Percentiles rank a stretch among this genome's conserved stretches.
These are phyloP conservation scores for Taxawa tesnikishii DNA, from an alignment of 2,329 filamentous ascomycete genomes.

Conservation along the genomic window DNA sequence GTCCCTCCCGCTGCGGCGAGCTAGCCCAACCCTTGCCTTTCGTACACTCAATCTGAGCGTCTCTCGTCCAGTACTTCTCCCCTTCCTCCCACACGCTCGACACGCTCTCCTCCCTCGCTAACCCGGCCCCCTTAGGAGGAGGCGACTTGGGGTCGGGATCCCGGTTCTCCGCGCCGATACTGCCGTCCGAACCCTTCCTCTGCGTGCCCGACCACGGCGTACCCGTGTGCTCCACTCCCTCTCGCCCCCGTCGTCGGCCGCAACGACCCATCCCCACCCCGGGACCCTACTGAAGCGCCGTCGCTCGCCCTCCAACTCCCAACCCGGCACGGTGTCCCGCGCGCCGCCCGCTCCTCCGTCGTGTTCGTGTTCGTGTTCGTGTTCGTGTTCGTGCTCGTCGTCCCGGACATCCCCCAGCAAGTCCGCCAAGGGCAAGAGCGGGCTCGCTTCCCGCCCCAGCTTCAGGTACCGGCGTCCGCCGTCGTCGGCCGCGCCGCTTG, in stretches of 20 bases:
- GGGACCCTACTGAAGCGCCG: neutral
- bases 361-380: too few species aligned
- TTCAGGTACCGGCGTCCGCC: slow-evolving; percentile 24
- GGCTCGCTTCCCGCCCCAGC: slow-evolving; percentile 27
- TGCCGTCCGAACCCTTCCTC: neutral
- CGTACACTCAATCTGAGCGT: slow-evolving; percentile 1
- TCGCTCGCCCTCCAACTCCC: slow-evolving; percentile 10
- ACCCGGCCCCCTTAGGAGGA: neutral
- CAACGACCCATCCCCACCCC: slow-evolving; percentile 8
- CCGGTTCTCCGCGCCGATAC: neutral
- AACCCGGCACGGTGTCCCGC: slow-evolving; percentile 15
- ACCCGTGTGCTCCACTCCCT: neutral
- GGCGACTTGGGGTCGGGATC: too few species aligned
- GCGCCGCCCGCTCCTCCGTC: too few species aligned
- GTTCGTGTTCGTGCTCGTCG: slow-evolving; percentile 10
- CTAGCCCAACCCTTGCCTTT: too few species aligned
- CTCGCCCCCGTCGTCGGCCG: slow-evolving; percentile 9
- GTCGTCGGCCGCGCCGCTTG: slow-evolving; percentile 11
- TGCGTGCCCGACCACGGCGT: neutral
- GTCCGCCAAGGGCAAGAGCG: slow-evolving; percentile 16
- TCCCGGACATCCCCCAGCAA: slow-evolving; percentile 2
- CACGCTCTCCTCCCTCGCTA: slow-evolving; percentile 14
- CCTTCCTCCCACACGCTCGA: slow-evolving; percentile 26
- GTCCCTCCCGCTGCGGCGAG: neutral
- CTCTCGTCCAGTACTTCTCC: slow-evolving; percentile 17